Percentiles rank a stretch among this genome's conserved stretches.
Conservation (phyloP, 192 early-diverging fungal genomes). For the Coemansia interrupta region DNA sequence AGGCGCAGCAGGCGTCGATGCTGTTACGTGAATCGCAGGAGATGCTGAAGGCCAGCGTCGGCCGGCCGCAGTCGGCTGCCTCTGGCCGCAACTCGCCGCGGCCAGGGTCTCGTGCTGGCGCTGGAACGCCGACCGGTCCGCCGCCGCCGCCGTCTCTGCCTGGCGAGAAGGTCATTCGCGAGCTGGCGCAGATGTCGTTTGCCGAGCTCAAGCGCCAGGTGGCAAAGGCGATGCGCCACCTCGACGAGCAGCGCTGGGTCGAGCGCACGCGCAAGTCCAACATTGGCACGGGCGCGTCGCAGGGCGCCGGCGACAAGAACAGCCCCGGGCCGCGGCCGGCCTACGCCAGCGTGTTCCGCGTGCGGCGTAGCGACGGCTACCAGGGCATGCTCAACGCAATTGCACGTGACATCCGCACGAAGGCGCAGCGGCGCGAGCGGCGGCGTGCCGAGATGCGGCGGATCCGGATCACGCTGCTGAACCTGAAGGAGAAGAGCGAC, state of each 20-base stretch:
- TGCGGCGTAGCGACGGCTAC: constrained; percentile 70
- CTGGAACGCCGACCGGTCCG: constrained; percentile 13
- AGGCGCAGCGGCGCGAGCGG: constrained; percentile 76
- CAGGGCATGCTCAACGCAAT: constrained; percentile 92
- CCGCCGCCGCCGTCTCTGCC: constrained; percentile 46
- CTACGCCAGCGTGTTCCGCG: constrained; percentile 49
- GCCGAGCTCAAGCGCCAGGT: constrained; percentile 76
- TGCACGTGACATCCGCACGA: constrained; percentile 88
- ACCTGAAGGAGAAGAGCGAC: constrained; percentile 77
- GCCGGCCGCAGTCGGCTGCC: constrained; percentile 23
- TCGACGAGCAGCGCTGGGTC: constrained; percentile 74
- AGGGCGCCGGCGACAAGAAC: constrained; percentile 1
- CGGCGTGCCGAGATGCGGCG: constrained; percentile 69
- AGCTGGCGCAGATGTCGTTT: constrained; percentile 67
- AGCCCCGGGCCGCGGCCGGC: constrained; percentile 28
- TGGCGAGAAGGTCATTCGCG: constrained; percentile 51
- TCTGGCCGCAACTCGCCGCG: constrained; percentile 44
- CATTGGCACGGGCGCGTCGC: constrained; percentile 41
- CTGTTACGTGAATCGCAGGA: constrained; percentile 49
- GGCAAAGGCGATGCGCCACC: constrained; percentile 72
- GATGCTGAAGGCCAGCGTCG: constrained; percentile 10
- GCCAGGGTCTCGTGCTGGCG: constrained; percentile 3
- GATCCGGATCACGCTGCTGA: constrained; percentile 73
- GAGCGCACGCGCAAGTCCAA: constrained; percentile 55
- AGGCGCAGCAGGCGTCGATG: constrained; percentile 50